phyloP scores from a whole-genome alignment of 2,329 filamentous ascomycete species.

The Pseudofabraea citricarpa region DNA sequence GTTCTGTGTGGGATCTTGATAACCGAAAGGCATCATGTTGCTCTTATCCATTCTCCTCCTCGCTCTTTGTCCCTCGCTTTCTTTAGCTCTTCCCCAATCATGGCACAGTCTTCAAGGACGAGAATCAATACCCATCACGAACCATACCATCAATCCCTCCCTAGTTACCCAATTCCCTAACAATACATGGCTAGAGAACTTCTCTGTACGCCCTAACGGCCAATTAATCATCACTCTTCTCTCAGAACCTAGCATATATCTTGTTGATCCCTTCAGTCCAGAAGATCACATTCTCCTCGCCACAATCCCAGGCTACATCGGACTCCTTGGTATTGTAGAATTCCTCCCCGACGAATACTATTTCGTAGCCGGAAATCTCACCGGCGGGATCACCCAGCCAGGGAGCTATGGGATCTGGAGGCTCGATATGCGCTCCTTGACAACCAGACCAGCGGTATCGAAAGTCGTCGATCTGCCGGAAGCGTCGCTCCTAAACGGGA shows the following conservation, averaged over 20 bases:
- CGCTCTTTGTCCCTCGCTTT: no score
- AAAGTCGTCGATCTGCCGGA: constrained; percentile 1
- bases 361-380: constrained; percentile 2
- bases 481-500: not conserved
- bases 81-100: no score
- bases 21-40: no score
- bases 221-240: constrained; percentile 9
- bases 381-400: not conserved
- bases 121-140: not conserved
- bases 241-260: constrained; percentile 7
- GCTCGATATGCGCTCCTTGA: not conserved
- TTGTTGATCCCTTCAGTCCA: constrained; percentile 3
- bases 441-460: not conserved
- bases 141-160: constrained; percentile 3
- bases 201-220: constrained; percentile 13
- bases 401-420: not conserved
- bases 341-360: constrained; percentile 8
- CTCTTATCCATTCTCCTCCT: no score
- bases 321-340: constrained; percentile 8
- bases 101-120: not conserved
- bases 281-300: constrained; percentile 1
- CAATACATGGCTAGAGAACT: constrained; percentile 14
- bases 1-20: no score
- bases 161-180: constrained; percentile 9
- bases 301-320: constrained; percentile 3